Percentiles rank a stretch among this genome's conserved stretches.
These are phyloP conservation scores for Passalora sequoiae DNA, from an alignment of 2,329 filamentous ascomycete genomes.

Conservation along the genomic window DNA sequence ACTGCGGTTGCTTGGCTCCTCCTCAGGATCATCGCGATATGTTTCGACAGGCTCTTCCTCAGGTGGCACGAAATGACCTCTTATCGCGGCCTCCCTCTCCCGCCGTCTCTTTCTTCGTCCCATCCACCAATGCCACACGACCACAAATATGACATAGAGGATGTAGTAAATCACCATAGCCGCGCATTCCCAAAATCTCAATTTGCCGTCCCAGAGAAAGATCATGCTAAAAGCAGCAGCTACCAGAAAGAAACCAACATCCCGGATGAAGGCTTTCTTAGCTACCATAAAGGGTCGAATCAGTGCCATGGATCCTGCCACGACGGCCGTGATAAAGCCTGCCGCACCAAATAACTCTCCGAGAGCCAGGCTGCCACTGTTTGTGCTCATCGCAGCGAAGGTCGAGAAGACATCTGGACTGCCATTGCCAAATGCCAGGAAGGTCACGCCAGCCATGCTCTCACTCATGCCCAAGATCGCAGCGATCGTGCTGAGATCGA, in stretches of 20 bases:
- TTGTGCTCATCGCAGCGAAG: slow-evolving; percentile 94
- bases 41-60: slow-evolving; percentile 50
- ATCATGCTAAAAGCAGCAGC: slow-evolving; percentile 82
- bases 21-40: slow-evolving; percentile 50
- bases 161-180: slow-evolving; percentile 87
- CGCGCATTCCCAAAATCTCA: slow-evolving; percentile 83
- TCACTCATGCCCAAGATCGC: slow-evolving; percentile 87
- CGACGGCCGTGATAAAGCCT: slow-evolving; percentile 91
- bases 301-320: slow-evolving; percentile 93
- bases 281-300: slow-evolving; percentile 93
- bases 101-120: slow-evolving; percentile 57
- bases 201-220: slow-evolving; percentile 76
- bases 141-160: slow-evolving; percentile 83
- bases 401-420: slow-evolving; percentile 98
- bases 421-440: slow-evolving; percentile 93
- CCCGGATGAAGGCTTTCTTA: slow-evolving; percentile 81
- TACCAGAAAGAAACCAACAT: slow-evolving; percentile 86
- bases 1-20: slow-evolving; percentile 40
- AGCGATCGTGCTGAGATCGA: slow-evolving; percentile 91
- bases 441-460: slow-evolving; percentile 92
- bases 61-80: slow-evolving; percentile 64
- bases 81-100: slow-evolving; percentile 64
- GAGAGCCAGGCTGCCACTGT: slow-evolving; percentile 93
- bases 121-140: slow-evolving; percentile 86
- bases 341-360: slow-evolving; percentile 93